phyloP scores from a whole-genome alignment of 2,329 filamentous ascomycete genomes.

The Diaporthe australafricana region DNA sequence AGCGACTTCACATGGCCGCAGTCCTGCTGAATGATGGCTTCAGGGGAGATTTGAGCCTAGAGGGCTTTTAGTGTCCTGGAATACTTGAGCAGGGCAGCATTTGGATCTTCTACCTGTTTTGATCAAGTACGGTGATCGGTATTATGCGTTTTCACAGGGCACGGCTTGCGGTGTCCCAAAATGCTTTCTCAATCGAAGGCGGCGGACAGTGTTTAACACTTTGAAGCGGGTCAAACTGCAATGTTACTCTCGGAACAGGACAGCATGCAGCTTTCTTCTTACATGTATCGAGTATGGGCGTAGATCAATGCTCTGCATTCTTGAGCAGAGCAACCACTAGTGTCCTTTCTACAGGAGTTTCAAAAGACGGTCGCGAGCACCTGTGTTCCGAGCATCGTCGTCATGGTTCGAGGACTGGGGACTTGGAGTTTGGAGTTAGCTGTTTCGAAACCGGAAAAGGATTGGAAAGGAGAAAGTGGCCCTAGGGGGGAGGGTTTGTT shows the following conservation, averaged over 20 bases:
- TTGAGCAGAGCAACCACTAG: not conserved
- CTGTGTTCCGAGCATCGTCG: not conserved
- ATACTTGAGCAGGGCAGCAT: not conserved
- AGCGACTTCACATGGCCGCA: conserved; percentile 72
- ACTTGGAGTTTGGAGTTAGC: not conserved
- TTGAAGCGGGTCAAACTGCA: not conserved
- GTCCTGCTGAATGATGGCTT: conserved; percentile 77
- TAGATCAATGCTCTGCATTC: not conserved
- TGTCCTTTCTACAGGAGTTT: not conserved
- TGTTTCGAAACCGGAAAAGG: not conserved
- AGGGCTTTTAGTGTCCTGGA: conserved; percentile 46
- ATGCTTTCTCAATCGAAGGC: not conserved
- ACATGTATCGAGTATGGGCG: not conserved
- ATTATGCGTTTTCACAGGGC: not conserved
- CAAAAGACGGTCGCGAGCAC: not conserved
- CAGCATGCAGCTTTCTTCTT: no score
- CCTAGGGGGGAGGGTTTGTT: not conserved
- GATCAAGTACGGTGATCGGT: not conserved
- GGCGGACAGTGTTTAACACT: not conserved
- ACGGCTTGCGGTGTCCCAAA: not conserved
- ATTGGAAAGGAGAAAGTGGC: not conserved
- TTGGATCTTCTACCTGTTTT: not conserved
- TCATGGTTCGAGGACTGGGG: not conserved
- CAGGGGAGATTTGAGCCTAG: conserved; percentile 66
- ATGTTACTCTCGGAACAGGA: no score